phyloP scores from a whole-genome alignment of 2,329 filamentous ascomycete genomes.

The Diaporthe destruens region DNA sequence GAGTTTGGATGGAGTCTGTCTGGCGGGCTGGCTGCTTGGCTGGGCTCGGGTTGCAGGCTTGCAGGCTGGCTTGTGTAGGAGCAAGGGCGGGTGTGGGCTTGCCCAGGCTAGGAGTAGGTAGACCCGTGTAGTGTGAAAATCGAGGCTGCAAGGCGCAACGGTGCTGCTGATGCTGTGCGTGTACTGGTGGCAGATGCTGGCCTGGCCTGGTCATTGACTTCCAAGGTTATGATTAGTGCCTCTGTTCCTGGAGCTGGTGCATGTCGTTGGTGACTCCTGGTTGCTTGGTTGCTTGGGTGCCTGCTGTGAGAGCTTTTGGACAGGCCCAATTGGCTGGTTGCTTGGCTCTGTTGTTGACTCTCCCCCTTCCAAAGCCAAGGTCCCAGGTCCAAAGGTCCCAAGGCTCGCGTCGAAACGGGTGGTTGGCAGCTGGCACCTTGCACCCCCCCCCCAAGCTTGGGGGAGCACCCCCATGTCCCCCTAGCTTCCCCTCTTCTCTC shows the following conservation, averaged over 20 bases:
- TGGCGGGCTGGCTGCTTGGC: background rate
- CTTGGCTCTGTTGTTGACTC: constrained; percentile 19
- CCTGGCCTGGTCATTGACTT: background rate
- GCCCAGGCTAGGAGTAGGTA: background rate
- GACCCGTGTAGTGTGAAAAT: constrained; percentile 25
- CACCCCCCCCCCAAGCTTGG: background rate
- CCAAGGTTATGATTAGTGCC: background rate
- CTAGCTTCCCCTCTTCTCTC: constrained; percentile 4
- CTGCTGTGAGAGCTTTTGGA: constrained; percentile 19
- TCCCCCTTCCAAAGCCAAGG: background rate
- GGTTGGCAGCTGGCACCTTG: constrained; percentile 1
- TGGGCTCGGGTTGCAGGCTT: background rate
- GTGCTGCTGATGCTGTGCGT: constrained; percentile 12
- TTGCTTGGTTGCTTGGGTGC: constrained; percentile 1
- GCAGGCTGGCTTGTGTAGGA: background rate
- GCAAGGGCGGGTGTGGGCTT: constrained; percentile 6
- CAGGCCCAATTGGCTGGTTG: constrained; percentile 27
- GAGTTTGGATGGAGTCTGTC: constrained; percentile 22
- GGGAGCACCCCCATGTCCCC: background rate
- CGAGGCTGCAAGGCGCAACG: constrained; percentile 32
- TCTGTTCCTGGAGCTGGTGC: background rate
- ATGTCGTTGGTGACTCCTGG: background rate
- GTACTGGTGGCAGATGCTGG: background rate
- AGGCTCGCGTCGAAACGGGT: background rate
- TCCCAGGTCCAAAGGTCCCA: background rate